A percentile compares a stretch with the other conserved stretches of the same genome.
These are phyloP conservation scores for Dalbergia cultrata DNA, from an alignment of 306 rosid species.

Conservation along the genomic window DNA sequence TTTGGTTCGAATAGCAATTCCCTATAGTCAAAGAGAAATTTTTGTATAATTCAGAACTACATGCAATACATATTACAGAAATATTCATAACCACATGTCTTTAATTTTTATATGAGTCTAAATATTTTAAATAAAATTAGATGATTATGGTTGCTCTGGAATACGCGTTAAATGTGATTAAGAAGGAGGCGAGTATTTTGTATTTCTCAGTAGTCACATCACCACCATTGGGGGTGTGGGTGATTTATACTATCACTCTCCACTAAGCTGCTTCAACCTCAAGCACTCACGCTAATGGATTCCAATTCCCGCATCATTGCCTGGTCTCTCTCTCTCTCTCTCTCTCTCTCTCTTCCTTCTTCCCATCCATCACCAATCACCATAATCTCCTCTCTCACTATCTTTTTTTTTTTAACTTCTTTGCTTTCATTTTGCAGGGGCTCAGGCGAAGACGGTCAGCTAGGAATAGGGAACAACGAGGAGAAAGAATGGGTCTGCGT, in stretches of 20 bases:
- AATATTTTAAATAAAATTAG: no score
- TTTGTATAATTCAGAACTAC: no score
- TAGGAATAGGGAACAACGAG: conserved; percentile 84
- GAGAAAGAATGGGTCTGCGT: conserved; percentile 77
- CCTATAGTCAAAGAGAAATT: no score
- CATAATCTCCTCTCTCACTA: not conserved
- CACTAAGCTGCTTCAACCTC: not conserved
- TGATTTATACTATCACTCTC: not conserved
- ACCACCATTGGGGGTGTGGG: not conserved
- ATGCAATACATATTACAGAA: no score
- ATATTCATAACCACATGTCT: no score
- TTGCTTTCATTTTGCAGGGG: conserved; percentile 83
- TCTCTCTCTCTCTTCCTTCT: not conserved
- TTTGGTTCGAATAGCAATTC: no score
- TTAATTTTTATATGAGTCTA: no score
- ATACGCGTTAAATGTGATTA: no score
- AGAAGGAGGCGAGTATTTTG: no score
- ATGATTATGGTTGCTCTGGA: no score
- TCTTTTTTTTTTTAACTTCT: not conserved
- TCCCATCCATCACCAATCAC: not conserved
- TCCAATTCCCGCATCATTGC: conserved; percentile 52
- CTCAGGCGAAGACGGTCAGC: conserved; percentile 95
- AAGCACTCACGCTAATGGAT: conserved; percentile 31
- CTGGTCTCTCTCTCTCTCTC: conserved; percentile 35
- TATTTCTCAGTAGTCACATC: no score